Conservation (phyloP, 176 grass and related monocot species). For the Raddia guianensis region DNA sequence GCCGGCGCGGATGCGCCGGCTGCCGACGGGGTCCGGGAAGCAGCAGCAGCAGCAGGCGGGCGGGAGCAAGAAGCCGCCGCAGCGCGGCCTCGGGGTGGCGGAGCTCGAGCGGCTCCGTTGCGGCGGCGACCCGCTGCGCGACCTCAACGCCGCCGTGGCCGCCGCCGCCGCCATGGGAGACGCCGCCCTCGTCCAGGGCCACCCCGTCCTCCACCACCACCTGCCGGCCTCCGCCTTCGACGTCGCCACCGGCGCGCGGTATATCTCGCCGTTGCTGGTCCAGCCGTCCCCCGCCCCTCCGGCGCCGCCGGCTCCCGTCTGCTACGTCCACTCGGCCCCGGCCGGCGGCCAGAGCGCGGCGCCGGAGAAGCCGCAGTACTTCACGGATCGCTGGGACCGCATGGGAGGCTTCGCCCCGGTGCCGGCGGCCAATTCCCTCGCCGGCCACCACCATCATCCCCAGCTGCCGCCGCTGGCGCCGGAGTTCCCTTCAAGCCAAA, state of each 20-base stretch:
- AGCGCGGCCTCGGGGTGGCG: constrained; percentile 78
- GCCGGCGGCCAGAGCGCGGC: constrained; percentile 4
- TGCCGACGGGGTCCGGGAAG: constrained; percentile 25
- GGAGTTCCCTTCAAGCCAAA: constrained; percentile 80
- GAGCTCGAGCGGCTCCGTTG: constrained; percentile 77
- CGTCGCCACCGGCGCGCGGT: constrained; percentile 4
- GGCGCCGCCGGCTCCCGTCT: neutral
- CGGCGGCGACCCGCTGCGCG: constrained; percentile 52
- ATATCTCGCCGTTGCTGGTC: constrained; percentile 45
- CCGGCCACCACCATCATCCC: neutral
- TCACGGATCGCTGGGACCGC: constrained; percentile 42
- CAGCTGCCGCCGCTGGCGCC: constrained; percentile 30
- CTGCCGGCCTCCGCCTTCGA: constrained; percentile 17
- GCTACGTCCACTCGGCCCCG: constrained; percentile 23
- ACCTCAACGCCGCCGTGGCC: constrained; percentile 34
- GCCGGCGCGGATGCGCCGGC: constrained; percentile 15
- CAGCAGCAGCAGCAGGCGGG: constrained; percentile 31
- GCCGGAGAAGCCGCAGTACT: constrained; percentile 41
- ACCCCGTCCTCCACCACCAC: constrained; percentile 20
- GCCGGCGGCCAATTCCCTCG: neutral
- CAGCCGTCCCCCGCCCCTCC: neutral
- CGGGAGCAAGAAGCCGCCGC: constrained; percentile 47
- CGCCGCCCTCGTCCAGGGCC: neutral
- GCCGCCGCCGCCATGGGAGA: constrained; percentile 32
- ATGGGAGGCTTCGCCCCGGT: constrained; percentile 2